Percentiles rank a stretch among this genome's conserved stretches.
Conservation (phyloP, 2,329 filamentous ascomycete species). For the Clonostachys chloroleuca region DNA sequence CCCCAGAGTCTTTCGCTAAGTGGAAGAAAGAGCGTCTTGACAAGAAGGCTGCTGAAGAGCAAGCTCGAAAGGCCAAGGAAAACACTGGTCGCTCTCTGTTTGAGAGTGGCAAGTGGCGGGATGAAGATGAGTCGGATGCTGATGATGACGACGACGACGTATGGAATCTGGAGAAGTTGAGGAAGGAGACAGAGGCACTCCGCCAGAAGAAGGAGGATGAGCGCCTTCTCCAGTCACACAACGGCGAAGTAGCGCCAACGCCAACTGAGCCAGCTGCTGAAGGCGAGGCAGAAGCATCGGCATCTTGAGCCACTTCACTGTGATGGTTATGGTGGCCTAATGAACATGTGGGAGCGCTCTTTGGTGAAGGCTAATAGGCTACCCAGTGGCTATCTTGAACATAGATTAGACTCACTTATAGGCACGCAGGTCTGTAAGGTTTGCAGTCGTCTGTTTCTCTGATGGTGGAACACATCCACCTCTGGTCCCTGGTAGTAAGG, state of each 20-base stretch:
- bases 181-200: conserved; percentile 78
- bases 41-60: conserved; percentile 94
- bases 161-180: conserved; percentile 80
- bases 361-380: too few species aligned
- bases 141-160: conserved; percentile 54
- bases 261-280: conserved; percentile 1
- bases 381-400: too few species aligned
- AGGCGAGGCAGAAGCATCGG: not conserved
- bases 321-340: too few species aligned
- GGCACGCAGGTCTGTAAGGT: too few species aligned
- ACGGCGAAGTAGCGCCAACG: conserved; percentile 3
- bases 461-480: too few species aligned
- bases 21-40: conserved; percentile 94
- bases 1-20: conserved; percentile 84
- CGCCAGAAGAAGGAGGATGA: conserved; percentile 76
- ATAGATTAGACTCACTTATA: too few species aligned
- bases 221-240: conserved; percentile 25
- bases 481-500: too few species aligned
- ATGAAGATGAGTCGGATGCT: conserved; percentile 57
- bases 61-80: conserved; percentile 87
- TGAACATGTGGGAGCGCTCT: too few species aligned
- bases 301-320: not conserved
- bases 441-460: too few species aligned
- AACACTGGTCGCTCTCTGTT: conserved; percentile 93
- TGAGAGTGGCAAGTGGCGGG: conserved; percentile 91